Conservation (phyloP, 2,329 filamentous ascomycete genomes). For the Aschersonia sp. region DNA sequence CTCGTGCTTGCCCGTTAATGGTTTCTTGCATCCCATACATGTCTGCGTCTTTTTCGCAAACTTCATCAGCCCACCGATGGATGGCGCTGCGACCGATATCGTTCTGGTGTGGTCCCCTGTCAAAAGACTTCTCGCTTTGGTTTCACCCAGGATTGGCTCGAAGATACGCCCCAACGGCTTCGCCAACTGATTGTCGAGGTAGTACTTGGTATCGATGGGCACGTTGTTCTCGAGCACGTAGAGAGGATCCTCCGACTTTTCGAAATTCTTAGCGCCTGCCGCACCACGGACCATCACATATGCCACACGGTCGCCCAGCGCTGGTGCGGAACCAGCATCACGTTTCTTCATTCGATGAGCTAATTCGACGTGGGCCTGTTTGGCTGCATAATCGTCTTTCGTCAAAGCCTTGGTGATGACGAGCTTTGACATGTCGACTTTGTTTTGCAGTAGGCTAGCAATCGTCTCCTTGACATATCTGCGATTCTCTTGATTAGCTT, state of each 20-base stretch:
- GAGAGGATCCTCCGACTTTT: conserved; percentile 93
- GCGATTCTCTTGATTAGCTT: conserved; percentile 3
- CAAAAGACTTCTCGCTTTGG: conserved; percentile 72
- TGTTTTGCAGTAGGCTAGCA: conserved; percentile 89
- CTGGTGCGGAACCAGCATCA: conserved; percentile 85
- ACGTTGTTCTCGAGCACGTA: conserved; percentile 96
- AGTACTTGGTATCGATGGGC: conserved; percentile 96
- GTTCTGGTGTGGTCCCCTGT: conserved; percentile 91
- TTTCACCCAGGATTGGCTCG: conserved; percentile 91
- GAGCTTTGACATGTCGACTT: conserved; percentile 96
- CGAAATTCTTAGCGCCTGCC: conserved; percentile 84
- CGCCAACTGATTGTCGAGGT: conserved; percentile 93
- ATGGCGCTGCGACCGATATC: conserved; percentile 83
- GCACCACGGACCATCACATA: conserved; percentile 96
- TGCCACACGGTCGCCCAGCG: conserved; percentile 86
- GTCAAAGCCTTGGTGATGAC: conserved; percentile 96
- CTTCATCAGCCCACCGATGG: conserved; percentile 91
- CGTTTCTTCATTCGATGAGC: conserved; percentile 95
- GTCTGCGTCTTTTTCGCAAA: conserved; percentile 96
- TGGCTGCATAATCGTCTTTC: conserved; percentile 77
- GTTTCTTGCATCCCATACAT: conserved; percentile 99
- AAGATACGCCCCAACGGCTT: conserved; percentile 94
- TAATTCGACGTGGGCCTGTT: conserved; percentile 92
- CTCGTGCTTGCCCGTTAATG: conserved; percentile 66
- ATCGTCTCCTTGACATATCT: conserved; percentile 97